Conservation (phyloP, 2,329 filamentous ascomycete genomes). For the Plenodomus tracheiphilus region DNA sequence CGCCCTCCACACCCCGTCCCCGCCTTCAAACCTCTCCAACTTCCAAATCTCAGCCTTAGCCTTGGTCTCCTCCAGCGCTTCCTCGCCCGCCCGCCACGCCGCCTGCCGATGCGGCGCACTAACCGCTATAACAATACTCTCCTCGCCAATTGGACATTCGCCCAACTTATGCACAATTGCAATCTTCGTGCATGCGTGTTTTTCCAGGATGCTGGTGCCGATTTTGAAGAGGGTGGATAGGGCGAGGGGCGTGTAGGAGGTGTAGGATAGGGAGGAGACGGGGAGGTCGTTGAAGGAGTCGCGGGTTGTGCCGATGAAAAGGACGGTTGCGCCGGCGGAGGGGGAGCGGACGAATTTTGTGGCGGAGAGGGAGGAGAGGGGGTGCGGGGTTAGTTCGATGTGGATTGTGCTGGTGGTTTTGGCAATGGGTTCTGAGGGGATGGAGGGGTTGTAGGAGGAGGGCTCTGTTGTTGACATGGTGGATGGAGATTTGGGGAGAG, state of each 20-base stretch:
- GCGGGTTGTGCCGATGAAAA: slow-evolving; percentile 67
- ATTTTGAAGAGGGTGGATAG: slow-evolving; percentile 70
- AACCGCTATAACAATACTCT: slow-evolving; percentile 88
- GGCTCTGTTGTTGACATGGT: slow-evolving; percentile 33
- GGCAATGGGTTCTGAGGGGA: slow-evolving; percentile 31
- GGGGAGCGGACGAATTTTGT: slow-evolving; percentile 69
- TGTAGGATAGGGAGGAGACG: slow-evolving; percentile 77
- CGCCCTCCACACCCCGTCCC: slow-evolving; percentile 81
- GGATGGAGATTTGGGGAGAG: neutral
- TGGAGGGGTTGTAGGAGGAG: slow-evolving; percentile 28
- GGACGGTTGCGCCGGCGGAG: slow-evolving; percentile 36
- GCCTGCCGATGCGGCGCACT: slow-evolving; percentile 80
- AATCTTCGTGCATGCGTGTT: slow-evolving; percentile 71
- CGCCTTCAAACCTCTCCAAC: slow-evolving; percentile 79
- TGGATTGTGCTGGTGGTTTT: slow-evolving; percentile 54
- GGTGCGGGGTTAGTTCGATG: slow-evolving; percentile 68
- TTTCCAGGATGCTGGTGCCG: slow-evolving; percentile 58
- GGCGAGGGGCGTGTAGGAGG: slow-evolving; percentile 71
- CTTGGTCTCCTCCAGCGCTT: slow-evolving; percentile 86
- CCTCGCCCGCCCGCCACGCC: slow-evolving; percentile 86
- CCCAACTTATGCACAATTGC: slow-evolving; percentile 85
- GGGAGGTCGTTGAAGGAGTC: slow-evolving; percentile 72
- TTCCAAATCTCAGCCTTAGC: slow-evolving; percentile 94
- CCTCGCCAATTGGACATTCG: slow-evolving; percentile 83
- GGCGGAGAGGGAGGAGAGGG: slow-evolving; percentile 60